Evolutionary conservation across 2,329 filamentous ascomycete species (phyloP).

Genomic region (Orbilia javanica): DNA sequence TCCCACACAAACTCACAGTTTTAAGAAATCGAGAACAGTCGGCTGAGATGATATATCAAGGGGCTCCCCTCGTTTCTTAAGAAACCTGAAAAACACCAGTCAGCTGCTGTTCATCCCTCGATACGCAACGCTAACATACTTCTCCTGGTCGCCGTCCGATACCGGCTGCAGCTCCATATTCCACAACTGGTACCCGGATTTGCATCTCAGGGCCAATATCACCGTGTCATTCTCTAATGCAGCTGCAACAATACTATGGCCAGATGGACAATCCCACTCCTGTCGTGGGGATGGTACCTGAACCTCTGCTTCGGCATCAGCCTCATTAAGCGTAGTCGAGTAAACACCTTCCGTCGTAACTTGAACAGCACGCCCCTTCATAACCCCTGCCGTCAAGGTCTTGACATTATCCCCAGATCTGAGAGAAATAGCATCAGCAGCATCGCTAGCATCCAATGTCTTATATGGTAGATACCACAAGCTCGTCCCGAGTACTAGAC

Average conservation of each 20-base stretch:
- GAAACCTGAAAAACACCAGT: slow-evolving; percentile 20
- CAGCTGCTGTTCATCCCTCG: not conserved
- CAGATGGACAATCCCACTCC: slow-evolving; percentile 53
- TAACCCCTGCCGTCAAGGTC: slow-evolving; percentile 26
- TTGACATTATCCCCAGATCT: slow-evolving; percentile 36
- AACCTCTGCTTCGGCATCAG: slow-evolving; percentile 44
- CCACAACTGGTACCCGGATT: slow-evolving; percentile 36
- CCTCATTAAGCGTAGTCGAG: slow-evolving; percentile 42
- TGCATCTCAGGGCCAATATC: slow-evolving; percentile 26
- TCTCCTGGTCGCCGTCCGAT: slow-evolving; percentile 41
- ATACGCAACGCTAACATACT: slow-evolving; percentile 8
- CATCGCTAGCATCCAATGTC: slow-evolving; percentile 40
- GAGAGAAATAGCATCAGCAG: slow-evolving; percentile 36
- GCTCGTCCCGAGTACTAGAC: slow-evolving; percentile 31
- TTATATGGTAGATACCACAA: slow-evolving; percentile 46
- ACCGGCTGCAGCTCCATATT: slow-evolving; percentile 41
- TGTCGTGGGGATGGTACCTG: slow-evolving; percentile 42
- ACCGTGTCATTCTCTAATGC: slow-evolving; percentile 30
- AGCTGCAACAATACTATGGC: slow-evolving; percentile 20
- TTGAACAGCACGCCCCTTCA: slow-evolving; percentile 38
- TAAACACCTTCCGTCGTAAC: slow-evolving; percentile 47
- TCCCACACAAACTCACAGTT: slow-evolving; percentile 11
- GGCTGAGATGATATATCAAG: slow-evolving; percentile 35
- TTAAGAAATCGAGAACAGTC: slow-evolving; percentile 43
- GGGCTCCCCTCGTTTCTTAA: slow-evolving; percentile 19